phyloP scores from a whole-genome alignment of 345 rosid species.

The Salix suchowensis region DNA sequence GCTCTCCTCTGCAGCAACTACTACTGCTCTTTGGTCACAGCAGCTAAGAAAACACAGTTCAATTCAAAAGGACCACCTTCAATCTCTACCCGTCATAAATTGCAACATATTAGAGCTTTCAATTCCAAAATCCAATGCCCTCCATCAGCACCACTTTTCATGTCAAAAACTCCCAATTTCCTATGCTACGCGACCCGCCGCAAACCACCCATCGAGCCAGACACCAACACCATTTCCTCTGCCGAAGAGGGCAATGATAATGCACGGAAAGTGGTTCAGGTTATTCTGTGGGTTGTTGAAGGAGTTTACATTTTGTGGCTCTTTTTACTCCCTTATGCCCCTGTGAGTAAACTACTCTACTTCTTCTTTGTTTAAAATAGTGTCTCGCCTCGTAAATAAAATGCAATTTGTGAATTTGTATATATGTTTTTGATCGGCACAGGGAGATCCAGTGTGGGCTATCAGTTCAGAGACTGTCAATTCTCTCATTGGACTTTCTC shows the following conservation, averaged over 20 bases:
- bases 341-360: constrained; percentile 35
- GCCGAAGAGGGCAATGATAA: constrained; percentile 29
- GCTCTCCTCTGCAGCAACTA: constrained; percentile 20
- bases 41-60: not conserved
- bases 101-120: not conserved
- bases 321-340: constrained; percentile 87
- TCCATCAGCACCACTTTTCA: not conserved
- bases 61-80: constrained; percentile 7
- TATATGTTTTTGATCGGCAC: not conserved
- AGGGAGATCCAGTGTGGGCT: constrained; percentile 97
- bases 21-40: not conserved
- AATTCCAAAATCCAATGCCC: constrained; percentile 19
- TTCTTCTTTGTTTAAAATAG: not conserved
- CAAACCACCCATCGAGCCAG: constrained; percentile 20
- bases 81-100: not conserved
- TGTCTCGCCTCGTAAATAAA: not conserved
- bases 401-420: not conserved
- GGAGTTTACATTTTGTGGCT: constrained; percentile 85
- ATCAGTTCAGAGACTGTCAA: constrained; percentile 68
- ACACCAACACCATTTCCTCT: constrained; percentile 8
- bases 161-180: not conserved
- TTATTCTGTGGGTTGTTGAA: constrained; percentile 64
- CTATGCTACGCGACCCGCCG: constrained; percentile 48
- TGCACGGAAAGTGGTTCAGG: constrained; percentile 33
- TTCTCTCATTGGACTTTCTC: constrained; percentile 70